Conservation (phyloP, 2,329 filamentous ascomycete genomes). For the Exophiala phaeomuriformis region DNA sequence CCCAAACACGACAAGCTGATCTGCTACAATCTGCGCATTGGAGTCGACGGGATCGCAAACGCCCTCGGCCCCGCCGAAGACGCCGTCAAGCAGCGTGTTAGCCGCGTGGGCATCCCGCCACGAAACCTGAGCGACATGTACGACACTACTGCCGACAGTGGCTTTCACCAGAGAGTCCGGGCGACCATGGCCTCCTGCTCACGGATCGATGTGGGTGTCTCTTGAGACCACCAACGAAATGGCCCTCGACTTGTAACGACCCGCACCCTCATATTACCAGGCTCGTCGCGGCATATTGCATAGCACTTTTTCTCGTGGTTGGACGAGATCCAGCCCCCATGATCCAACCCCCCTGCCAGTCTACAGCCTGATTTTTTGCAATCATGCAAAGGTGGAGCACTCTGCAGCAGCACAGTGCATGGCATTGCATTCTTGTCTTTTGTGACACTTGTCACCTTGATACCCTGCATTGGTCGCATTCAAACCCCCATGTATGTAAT, state of each 20-base stretch:
- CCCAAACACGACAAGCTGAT: conserved; percentile 22
- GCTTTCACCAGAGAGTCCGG: conserved; percentile 20
- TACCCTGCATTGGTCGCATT: conserved; percentile 6
- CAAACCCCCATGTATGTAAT: background rate
- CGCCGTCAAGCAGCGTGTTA: conserved; percentile 16
- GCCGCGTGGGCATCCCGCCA: conserved; percentile 17
- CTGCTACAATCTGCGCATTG: conserved; percentile 22
- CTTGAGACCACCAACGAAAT: conserved; percentile 2
- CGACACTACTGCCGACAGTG: conserved; percentile 17
- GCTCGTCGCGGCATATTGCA: no score
- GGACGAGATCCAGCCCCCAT: no score
- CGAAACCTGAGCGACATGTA: conserved; percentile 17
- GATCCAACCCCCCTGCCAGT: no score
- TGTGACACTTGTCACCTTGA: conserved; percentile 1
- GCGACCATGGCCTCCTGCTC: conserved; percentile 18
- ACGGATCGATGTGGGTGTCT: conserved; percentile 22
- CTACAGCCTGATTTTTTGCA: no score
- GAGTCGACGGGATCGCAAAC: conserved; percentile 16
- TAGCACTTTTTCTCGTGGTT: no score
- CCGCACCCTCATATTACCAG: no score
- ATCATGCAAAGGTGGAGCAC: no score
- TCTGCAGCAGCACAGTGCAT: background rate
- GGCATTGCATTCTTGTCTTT: background rate
- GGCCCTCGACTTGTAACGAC: no score
- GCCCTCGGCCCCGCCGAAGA: conserved; percentile 18